Evolutionary conservation across 2,329 filamentous ascomycete genomes (phyloP), one percentile per base, ranked within the genome.

Genomic region (Ascochyta rabiei): DNA sequence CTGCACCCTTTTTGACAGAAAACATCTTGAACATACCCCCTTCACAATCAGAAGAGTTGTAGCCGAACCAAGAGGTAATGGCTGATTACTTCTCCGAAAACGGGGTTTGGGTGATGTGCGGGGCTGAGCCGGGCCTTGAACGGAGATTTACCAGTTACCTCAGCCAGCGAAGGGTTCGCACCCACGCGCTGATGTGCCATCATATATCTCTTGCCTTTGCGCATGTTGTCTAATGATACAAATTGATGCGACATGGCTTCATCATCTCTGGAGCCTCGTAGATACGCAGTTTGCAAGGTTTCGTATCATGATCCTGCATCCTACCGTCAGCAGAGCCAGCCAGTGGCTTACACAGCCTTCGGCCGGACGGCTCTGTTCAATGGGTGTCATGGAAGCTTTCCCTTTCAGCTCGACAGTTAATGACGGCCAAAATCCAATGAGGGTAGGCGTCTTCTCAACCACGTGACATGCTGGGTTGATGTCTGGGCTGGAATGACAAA

Each of bases 311-410:
- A 23, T 38, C 18, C 19, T 21, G 18, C 21, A 19, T 19, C 18
- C 16, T 15, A 7, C 21, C 16, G 30, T 41, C 19, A 47, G 41
- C 46, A 23, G 35, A 47, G 37, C 24, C 35, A 34, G 30, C 44
- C 26, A 34, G n/a, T 35, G 19, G 23, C 39, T 46, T 46, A 42
- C 37, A 50, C 46, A 50, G 52, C 52, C 47, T 21, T n/a, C 24
- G 24, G 23, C 35, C 37, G 19, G 18, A 18, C 37, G 41, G 30
- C 19, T 37, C 42, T 30, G n/a, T 55, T 38, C 41, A n/a, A 46
- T 12, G 42, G 37, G 12, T 37, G 5, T 15, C n/a, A 7, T 24
- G 28, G 3, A 23, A 31, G 39, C 31, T n/a, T 39, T 50, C 26
- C 42, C 37, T 18, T 55, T 50, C 47, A 46, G 37, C 15, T 37